Base-by-base conservation (phyloP, 140 eudicot genomes). In the Stevia rebaudiana region DNA sequence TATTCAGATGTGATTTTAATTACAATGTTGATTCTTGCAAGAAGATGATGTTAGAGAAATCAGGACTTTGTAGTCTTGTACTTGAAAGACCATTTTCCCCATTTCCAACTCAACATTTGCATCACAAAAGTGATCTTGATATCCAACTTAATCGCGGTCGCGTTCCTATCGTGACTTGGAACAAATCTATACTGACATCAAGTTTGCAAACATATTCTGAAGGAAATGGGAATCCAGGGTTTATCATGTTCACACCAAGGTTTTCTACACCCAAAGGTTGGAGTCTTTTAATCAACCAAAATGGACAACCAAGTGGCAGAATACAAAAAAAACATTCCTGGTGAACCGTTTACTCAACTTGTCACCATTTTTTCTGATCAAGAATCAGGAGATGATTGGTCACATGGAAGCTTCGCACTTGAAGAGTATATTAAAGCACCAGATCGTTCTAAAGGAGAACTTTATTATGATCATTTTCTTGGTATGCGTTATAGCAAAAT, bases 401-500 rank as follows among this genome's bases (percentile, higher is more conserved):
- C 79, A 7, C 96, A 88, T 78, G 98, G 98, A 55, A 83, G 81
- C 78, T 92, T 92, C 76, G 90, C 98, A 1, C 73, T 92, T 69
- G 98, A 88, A 30, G 96, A 88, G 75, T 92, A 88, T 61, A 76
- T 82, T 12, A 81, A 83, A 79, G 95, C 98, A 19, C 50, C 88
- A 70, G 94, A 85, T 12, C 92, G 98, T 16, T 73, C 96, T 8
- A 83, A 88, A 78, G 96, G 90, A 24, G 98, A 92, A 69, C 81
- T 92, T 22, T 79, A 85, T 75, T 92, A 92, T 74, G 83, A 88
- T 39, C 98, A 88, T 73, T 85, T 95, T 79, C 90, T 81, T 70
- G 98, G 98, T 66, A 85, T 85, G 95, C 96, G 85, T 61, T 92
- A 88, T 69, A 92, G 96, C 79, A 92, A 92, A 95, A 96, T 92